These are phyloP conservation scores for Aureobasidium musti DNA, from an alignment of 2,329 filamentous ascomycete genomes.

Conservation along the genomic window DNA sequence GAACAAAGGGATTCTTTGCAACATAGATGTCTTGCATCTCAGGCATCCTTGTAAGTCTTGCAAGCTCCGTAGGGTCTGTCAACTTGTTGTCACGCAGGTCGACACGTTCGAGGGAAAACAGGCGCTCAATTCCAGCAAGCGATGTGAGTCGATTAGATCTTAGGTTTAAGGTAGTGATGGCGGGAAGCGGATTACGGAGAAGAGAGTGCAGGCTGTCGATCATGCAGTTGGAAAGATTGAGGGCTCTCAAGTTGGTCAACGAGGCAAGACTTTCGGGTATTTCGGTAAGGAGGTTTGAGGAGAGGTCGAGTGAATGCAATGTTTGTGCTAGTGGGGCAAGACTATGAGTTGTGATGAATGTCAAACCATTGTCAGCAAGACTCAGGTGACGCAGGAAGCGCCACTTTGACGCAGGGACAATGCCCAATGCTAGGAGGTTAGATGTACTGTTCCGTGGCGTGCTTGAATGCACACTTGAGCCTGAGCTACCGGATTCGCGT, in stretches of 20 bases:
- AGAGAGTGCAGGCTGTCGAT: conserved; percentile 91
- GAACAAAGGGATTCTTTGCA: conserved; percentile 85
- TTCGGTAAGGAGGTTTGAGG: conserved; percentile 89
- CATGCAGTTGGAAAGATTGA: conserved; percentile 97
- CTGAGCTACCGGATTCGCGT: conserved; percentile 90
- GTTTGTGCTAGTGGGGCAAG: conserved; percentile 82
- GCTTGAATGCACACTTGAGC: conserved; percentile 66
- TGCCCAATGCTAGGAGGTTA: conserved; percentile 70
- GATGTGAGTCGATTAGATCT: conserved; percentile 84
- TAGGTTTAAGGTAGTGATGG: conserved; percentile 90
- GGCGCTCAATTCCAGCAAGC: conserved; percentile 83
- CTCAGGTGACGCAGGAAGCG: conserved; percentile 90
- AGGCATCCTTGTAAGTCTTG: conserved; percentile 83
- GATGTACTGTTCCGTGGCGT: conserved; percentile 68
- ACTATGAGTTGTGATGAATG: conserved; percentile 72
- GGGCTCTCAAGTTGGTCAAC: conserved; percentile 80
- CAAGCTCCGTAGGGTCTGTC: conserved; percentile 87
- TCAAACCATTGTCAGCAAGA: conserved; percentile 87
- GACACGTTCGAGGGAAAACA: conserved; percentile 83
- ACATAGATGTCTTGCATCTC: conserved; percentile 93
- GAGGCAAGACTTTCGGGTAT: conserved; percentile 88
- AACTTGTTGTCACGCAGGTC: conserved; percentile 89
- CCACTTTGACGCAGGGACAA: conserved; percentile 86
- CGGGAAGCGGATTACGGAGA: conserved; percentile 80
- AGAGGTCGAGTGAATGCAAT: conserved; percentile 87